Percentiles rank a stretch among this genome's conserved stretches.
These are phyloP conservation scores for Rheum nobile DNA, from an alignment of 148 eudicot genomes.

Conservation along the genomic window DNA sequence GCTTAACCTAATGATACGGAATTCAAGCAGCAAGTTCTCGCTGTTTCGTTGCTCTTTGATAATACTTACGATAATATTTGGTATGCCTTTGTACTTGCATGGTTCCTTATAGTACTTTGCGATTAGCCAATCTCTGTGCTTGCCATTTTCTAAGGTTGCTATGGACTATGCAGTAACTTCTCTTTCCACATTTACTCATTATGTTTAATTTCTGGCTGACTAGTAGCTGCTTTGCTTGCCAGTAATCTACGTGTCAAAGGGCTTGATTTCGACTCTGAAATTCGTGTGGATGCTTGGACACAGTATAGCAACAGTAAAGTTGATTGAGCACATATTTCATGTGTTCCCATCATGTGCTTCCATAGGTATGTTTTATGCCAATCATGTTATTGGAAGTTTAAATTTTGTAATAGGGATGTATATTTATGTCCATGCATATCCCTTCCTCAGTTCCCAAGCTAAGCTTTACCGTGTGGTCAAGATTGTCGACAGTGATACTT, in stretches of 20 bases:
- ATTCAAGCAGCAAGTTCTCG: slow-evolving; percentile 12
- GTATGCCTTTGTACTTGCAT: slow-evolving; percentile 25
- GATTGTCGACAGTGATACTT: neutral
- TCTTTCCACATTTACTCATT: neutral
- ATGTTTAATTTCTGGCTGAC: neutral
- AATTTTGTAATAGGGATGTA: neutral
- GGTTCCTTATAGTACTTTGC: slow-evolving; percentile 19
- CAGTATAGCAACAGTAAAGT: slow-evolving; percentile 52
- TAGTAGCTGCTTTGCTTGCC: slow-evolving; percentile 1
- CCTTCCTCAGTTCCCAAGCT: neutral
- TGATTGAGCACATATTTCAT: slow-evolving; percentile 62
- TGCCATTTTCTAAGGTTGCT: neutral
- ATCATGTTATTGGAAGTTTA: neutral
- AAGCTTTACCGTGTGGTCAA: neutral
- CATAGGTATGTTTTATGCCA: slow-evolving; percentile 40
- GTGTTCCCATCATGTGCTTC: slow-evolving; percentile 88
- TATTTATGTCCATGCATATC: neutral
- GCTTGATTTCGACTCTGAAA: slow-evolving; percentile 22
- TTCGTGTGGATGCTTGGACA: slow-evolving; percentile 52
- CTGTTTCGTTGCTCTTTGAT: slow-evolving; percentile 9
- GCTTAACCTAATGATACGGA: slow-evolving; percentile 23
- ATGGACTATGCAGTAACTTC: neutral
- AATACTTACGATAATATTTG: slow-evolving; percentile 16
- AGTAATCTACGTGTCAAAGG: slow-evolving; percentile 24
- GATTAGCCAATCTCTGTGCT: slow-evolving; percentile 22